These are phyloP conservation scores for Aspergillus brunneoviolaceus DNA, from an alignment of 2,329 filamentous ascomycete species.

Conservation along the genomic window DNA sequence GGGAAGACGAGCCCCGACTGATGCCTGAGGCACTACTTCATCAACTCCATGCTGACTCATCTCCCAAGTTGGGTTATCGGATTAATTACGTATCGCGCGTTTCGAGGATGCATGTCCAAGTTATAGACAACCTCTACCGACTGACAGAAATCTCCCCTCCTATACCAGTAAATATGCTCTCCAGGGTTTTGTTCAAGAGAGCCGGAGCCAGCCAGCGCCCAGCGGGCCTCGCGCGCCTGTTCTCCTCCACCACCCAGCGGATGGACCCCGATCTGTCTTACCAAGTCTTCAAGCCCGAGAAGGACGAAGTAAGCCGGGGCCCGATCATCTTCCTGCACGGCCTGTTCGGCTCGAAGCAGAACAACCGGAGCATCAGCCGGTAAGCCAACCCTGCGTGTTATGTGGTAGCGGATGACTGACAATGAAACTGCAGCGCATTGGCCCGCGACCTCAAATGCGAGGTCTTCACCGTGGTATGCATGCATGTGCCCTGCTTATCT, in stretches of 20 bases:
- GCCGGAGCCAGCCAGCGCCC: background rate
- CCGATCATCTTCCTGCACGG: constrained; percentile 90
- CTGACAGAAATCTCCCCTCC: background rate
- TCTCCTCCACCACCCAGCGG: background rate
- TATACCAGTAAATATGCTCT: background rate
- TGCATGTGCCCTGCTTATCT: constrained; percentile 6
- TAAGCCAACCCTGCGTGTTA: constrained; percentile 47
- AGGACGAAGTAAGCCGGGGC: constrained; percentile 36
- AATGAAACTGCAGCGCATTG: constrained; percentile 54
- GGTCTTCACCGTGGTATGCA: constrained; percentile 74
- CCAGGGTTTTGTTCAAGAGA: background rate
- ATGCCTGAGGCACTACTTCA: background rate
- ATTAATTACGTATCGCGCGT: background rate
- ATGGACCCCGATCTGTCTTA: constrained; percentile 30
- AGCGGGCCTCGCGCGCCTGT: background rate
- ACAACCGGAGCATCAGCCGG: constrained; percentile 94
- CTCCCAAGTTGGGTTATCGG: background rate
- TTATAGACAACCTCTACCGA: background rate
- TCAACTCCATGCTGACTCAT: background rate
- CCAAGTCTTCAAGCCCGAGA: constrained; percentile 39
- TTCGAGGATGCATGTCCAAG: background rate
- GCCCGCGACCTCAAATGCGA: constrained; percentile 76
- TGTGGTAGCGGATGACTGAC: background rate
- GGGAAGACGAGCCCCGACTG: no score
- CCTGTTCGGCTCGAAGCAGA: constrained; percentile 91